phyloP scores from a whole-genome alignment of 768 basidiomycete species.

The Leccinum boreale region DNA sequence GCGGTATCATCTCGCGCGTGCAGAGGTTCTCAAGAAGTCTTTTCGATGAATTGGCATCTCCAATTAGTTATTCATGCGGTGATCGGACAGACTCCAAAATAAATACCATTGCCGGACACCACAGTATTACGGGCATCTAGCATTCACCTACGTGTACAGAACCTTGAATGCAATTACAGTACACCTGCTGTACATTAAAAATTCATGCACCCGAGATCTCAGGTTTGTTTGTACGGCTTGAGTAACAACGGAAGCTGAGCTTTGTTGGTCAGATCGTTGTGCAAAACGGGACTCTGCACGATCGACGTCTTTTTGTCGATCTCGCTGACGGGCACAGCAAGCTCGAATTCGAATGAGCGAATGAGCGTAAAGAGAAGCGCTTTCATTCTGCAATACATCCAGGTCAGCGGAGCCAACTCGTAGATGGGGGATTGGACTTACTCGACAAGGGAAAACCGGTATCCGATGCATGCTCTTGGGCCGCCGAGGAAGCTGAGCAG shows the following conservation, averaged over 20 bases:
- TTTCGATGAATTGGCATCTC: not conserved
- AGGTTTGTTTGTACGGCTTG: not conserved
- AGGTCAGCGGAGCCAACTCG: not conserved
- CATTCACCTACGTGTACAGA: not conserved
- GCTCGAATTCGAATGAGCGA: conserved; percentile 49
- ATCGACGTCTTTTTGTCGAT: conserved; percentile 30
- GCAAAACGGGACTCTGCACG: conserved; percentile 44
- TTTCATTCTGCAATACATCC: not conserved
- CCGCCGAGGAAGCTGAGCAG: conserved; percentile 63
- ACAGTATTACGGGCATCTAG: no score
- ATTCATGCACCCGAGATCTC: not conserved
- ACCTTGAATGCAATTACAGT: not conserved
- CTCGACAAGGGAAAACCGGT: conserved; percentile 61
- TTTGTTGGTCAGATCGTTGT: conserved; percentile 35
- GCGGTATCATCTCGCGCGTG: conserved; percentile 78
- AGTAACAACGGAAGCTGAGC: conserved; percentile 43
- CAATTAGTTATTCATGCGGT: not conserved
- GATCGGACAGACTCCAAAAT: no score
- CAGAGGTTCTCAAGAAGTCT: conserved; percentile 80
- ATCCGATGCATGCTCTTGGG: conserved; percentile 64
- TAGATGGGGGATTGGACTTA: conserved; percentile 28
- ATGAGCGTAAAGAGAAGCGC: conserved; percentile 29
- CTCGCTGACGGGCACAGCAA: conserved; percentile 47
- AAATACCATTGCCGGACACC: no score
- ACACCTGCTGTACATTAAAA: not conserved